Percentiles rank a stretch among this genome's conserved stretches.
Conservation (phyloP, 768 basidiomycete genomes). For the Thelephora ganbajun region DNA sequence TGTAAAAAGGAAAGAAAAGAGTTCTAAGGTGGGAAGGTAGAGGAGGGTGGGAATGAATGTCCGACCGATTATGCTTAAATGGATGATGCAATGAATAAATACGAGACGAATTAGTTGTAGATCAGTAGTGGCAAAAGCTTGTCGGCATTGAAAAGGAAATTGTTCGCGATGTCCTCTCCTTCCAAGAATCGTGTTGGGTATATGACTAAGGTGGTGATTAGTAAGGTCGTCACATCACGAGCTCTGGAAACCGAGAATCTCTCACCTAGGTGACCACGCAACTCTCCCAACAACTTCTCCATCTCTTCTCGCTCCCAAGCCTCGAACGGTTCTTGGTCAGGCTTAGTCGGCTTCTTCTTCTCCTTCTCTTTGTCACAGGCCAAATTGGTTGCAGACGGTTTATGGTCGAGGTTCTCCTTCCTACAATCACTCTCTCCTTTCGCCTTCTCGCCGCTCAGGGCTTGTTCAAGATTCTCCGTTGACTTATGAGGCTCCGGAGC, state of each 20-base stretch:
- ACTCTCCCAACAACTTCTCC: constrained; percentile 64
- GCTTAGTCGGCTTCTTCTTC: constrained; percentile 24
- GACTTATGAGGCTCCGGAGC: constrained; percentile 9
- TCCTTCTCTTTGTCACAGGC: constrained; percentile 13
- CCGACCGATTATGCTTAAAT: too few species aligned
- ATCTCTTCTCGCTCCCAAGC: constrained; percentile 80
- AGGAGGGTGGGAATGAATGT: too few species aligned
- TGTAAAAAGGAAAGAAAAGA: too few species aligned
- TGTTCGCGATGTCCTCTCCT: constrained; percentile 83
- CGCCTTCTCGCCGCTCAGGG: constrained; percentile 9
- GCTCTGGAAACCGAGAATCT: background rate
- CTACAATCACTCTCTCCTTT: background rate
- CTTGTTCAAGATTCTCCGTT: constrained; percentile 9
- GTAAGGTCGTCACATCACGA: background rate
- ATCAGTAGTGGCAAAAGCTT: constrained; percentile 62
- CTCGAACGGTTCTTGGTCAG: constrained; percentile 54
- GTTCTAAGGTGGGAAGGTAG: too few species aligned
- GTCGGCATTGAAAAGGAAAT: constrained; percentile 88
- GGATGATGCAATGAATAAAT: too few species aligned
- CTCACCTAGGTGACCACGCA: constrained; percentile 81
- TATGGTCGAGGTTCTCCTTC: background rate
- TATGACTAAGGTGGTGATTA: constrained; percentile 41
- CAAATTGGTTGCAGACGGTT: background rate
- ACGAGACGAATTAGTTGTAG: constrained; percentile 38
- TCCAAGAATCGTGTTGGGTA: constrained; percentile 83